Conservation (phyloP, 805 yeast species). For the Candida berthetii region DNA sequence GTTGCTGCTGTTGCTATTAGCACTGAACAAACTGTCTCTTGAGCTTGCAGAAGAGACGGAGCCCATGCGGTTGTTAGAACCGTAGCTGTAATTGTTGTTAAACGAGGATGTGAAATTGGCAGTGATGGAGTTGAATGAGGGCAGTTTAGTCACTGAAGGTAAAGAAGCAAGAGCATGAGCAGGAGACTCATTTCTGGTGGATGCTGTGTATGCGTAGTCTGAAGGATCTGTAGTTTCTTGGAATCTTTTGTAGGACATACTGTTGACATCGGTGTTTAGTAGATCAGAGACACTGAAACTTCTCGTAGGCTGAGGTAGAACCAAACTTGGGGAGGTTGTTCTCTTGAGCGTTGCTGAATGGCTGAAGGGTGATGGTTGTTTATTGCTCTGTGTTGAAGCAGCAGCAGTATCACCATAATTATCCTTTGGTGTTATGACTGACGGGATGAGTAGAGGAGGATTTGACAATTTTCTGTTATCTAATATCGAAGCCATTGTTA, state of each 20-base stretch:
- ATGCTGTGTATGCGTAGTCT: background rate
- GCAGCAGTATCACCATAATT: too few relatives aligned
- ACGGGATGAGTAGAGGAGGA: too few relatives aligned
- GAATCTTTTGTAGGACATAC: background rate
- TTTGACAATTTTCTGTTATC: too few relatives aligned
- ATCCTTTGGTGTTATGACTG: too few relatives aligned
- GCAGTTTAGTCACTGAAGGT: background rate
- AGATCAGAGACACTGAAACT: background rate
- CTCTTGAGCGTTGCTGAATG: too few relatives aligned
- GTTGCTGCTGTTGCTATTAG: too few relatives aligned
- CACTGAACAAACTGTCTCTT: background rate
- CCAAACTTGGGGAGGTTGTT: too few relatives aligned
- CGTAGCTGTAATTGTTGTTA: background rate
- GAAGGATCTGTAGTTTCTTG: background rate
- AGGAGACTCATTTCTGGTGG: background rate
- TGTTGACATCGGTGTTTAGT: background rate
- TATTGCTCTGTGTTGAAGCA: too few relatives aligned
- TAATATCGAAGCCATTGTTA: too few relatives aligned
- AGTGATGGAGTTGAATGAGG: background rate
- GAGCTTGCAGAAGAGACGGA: background rate
- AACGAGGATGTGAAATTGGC: background rate
- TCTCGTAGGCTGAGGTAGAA: too few relatives aligned
- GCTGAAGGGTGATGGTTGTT: too few relatives aligned
- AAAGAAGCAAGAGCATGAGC: background rate
- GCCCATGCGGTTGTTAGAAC: background rate